Percentiles rank a stretch among this genome's conserved stretches.
These are phyloP conservation scores for Puccinia coronata DNA, from an alignment of 1,284 basidiomycete genomes.

Conservation along the genomic window DNA sequence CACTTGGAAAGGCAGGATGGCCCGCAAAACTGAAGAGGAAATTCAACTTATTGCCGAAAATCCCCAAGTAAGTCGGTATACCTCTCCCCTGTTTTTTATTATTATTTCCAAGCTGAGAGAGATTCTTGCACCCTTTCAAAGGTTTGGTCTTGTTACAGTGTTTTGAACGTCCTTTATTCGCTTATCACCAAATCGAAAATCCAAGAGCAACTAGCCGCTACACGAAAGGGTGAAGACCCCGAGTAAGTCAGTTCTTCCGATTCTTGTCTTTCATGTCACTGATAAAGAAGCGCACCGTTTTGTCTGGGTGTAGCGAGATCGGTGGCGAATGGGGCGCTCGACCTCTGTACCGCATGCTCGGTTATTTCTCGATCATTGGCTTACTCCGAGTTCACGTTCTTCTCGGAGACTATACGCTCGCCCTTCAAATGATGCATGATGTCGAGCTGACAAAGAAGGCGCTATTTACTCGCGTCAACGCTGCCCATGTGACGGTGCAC, in stretches of 20 bases:
- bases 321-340: conserved; percentile 87
- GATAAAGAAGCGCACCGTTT: neutral
- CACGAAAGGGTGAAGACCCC: conserved; percentile 73
- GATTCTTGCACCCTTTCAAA: conserved; percentile 55
- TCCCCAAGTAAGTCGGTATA: conserved; percentile 45
- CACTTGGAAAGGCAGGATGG: conserved; percentile 81
- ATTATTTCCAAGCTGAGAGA: neutral
- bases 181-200: conserved; percentile 95
- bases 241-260: conserved; percentile 64
- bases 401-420: conserved; percentile 91
- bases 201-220: conserved; percentile 86
- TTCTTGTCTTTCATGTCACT: neutral
- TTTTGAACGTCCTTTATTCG: conserved; percentile 95
- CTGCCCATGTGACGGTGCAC: conserved; percentile 90
- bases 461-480: conserved; percentile 84
- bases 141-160: conserved; percentile 96
- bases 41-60: conserved; percentile 64
- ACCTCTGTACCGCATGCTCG: conserved; percentile 91
- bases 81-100: neutral
- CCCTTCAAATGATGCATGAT: conserved; percentile 90
- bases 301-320: conserved; percentile 66
- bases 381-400: conserved; percentile 92
- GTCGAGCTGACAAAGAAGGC: conserved; percentile 86
- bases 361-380: conserved; percentile 94
- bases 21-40: conserved; percentile 72